Percentiles rank a stretch among this genome's conserved stretches.
Evolutionary conservation across 768 basidiomycete genomes (phyloP).

Genomic region (Hericium rajendrae): DNA sequence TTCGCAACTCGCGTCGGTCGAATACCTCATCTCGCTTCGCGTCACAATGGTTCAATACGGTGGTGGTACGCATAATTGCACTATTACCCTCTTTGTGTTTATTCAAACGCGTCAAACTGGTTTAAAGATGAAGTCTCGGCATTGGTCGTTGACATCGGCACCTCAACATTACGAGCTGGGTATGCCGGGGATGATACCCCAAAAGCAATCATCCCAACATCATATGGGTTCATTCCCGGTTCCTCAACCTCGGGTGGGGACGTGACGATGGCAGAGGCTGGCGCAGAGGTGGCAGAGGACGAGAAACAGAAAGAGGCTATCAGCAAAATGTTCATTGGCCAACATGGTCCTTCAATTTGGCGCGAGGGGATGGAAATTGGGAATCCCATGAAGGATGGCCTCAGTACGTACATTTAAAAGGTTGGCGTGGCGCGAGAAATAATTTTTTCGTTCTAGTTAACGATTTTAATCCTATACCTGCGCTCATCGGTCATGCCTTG

Average conservation of each 20-base stretch:
- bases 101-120: background rate
- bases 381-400: slow-evolving; percentile 75
- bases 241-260: slow-evolving; percentile 33
- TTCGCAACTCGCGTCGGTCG: background rate
- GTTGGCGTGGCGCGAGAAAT: background rate
- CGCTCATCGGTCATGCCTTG: slow-evolving; percentile 67
- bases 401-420: slow-evolving; percentile 47
- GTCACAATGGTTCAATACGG: slow-evolving; percentile 72
- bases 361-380: slow-evolving; percentile 80
- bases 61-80: slow-evolving; percentile 47
- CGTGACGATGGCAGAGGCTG: slow-evolving; percentile 46
- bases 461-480: slow-evolving; percentile 68
- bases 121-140: slow-evolving; percentile 89
- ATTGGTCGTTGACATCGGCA: slow-evolving; percentile 89
- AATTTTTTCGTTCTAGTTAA: slow-evolving; percentile 34
- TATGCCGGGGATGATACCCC: slow-evolving; percentile 97
- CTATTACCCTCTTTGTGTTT: background rate
- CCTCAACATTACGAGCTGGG: slow-evolving; percentile 83
- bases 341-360: slow-evolving; percentile 86
- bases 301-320: slow-evolving; percentile 28
- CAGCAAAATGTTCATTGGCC: slow-evolving; percentile 70
- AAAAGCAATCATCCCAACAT: slow-evolving; percentile 82
- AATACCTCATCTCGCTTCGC: background rate
- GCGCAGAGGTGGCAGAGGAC: slow-evolving; percentile 23
- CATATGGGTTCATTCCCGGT: slow-evolving; percentile 63